These are phyloP conservation scores for Gryganskiella cystojenkinii DNA, from an alignment of 192 early-diverging fungal genomes.

Conservation along the genomic window DNA sequence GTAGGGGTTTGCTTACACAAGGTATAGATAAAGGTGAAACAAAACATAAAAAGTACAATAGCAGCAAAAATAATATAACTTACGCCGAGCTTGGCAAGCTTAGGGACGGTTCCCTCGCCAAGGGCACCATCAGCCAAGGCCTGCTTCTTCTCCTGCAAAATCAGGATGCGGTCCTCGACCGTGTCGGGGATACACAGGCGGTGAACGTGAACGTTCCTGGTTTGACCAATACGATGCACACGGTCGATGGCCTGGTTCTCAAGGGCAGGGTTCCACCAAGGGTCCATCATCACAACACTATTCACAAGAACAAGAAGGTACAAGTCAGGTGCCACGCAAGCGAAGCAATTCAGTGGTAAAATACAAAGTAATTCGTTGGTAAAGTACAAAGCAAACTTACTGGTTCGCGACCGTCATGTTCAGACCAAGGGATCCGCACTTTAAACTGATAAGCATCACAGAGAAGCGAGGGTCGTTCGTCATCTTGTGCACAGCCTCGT, in stretches of 20 bases:
- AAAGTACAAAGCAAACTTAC: conserved; percentile 39
- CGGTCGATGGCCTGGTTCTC: conserved; percentile 76
- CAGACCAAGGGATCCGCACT: conserved; percentile 77
- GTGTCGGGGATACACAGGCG: conserved; percentile 70
- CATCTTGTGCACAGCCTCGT: conserved; percentile 55
- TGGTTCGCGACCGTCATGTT: conserved; percentile 75
- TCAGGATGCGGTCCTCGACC: conserved; percentile 78
- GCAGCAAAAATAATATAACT: neutral
- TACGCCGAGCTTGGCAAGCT: conserved; percentile 49
- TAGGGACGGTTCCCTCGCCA: conserved; percentile 48
- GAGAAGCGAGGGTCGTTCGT: conserved; percentile 40
- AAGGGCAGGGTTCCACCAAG: conserved; percentile 86
- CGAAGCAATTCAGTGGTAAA: neutral
- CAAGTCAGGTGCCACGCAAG: neutral
- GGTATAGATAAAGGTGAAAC: no score
- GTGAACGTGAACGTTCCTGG: conserved; percentile 66
- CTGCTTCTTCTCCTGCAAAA: conserved; percentile 71
- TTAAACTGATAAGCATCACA: conserved; percentile 73
- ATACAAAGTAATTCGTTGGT: no score
- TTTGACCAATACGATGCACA: conserved; percentile 81
- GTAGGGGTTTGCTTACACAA: no score
- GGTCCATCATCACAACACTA: conserved; percentile 78
- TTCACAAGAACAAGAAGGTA: neutral
- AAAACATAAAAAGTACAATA: neutral
- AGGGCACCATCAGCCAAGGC: conserved; percentile 46